These are phyloP conservation scores for Gossypium mustelinum DNA, from an alignment of 345 rosid genomes.

Conservation along the genomic window DNA sequence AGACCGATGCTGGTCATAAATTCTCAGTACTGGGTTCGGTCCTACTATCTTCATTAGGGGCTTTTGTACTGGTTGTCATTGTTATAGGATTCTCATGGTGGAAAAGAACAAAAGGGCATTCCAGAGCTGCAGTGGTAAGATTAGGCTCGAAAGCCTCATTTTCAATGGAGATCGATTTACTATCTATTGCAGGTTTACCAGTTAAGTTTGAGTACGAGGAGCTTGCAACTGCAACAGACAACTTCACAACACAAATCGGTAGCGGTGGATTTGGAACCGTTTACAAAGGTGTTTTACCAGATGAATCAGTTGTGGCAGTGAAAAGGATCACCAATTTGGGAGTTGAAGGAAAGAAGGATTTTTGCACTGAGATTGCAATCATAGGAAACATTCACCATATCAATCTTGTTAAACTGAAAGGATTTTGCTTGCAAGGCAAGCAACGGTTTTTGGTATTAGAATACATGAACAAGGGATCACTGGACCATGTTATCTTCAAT, in stretches of 20 bases:
- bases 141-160: conserved; percentile 30
- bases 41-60: conserved; percentile 49
- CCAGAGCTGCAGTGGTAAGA: conserved; percentile 31
- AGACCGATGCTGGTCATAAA: not conserved
- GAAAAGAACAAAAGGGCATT: conserved; percentile 41
- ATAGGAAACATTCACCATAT: conserved; percentile 71
- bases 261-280: conserved; percentile 77
- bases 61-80: conserved; percentile 24
- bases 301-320: conserved; percentile 52
- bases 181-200: conserved; percentile 66
- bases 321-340: conserved; percentile 62
- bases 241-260: conserved; percentile 54
- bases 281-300: conserved; percentile 46
- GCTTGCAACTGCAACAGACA: conserved; percentile 56
- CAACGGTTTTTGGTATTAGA: conserved; percentile 62
- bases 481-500: conserved; percentile 50
- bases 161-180: conserved; percentile 55
- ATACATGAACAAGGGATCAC: conserved; percentile 66
- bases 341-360: conserved; percentile 56
- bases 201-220: conserved; percentile 55
- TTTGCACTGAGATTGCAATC: conserved; percentile 65
- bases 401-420: conserved; percentile 65
- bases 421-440: conserved; percentile 63
- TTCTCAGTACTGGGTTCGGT: conserved; percentile 55
- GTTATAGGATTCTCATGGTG: conserved; percentile 44